These are phyloP conservation scores for Zygoascus flipseniorum DNA, from an alignment of 805 yeast genomes.

Conservation along the genomic window DNA sequence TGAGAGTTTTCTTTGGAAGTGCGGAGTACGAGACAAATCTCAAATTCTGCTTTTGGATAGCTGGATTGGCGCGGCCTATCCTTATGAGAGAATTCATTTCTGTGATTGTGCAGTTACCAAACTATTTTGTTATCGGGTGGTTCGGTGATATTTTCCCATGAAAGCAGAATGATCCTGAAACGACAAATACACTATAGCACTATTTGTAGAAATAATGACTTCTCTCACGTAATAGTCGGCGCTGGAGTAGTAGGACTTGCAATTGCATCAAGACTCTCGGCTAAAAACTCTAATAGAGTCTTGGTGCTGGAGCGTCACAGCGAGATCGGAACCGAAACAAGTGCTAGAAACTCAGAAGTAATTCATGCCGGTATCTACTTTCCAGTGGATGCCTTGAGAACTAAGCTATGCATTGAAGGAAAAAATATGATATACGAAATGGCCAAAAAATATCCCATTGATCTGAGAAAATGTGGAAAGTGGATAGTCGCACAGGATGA, in stretches of 20 bases:
- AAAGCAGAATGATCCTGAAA: not conserved
- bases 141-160: not conserved
- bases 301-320: conserved; percentile 61
- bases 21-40: not conserved
- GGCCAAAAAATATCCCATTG: conserved; percentile 36
- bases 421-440: conserved; percentile 54
- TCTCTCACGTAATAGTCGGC: conserved; percentile 67
- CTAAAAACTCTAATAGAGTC: conserved; percentile 40
- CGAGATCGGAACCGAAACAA: conserved; percentile 67
- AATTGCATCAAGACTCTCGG: conserved; percentile 59
- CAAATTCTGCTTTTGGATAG: not conserved
- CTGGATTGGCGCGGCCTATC: not conserved
- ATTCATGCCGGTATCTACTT: conserved; percentile 87
- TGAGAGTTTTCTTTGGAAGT: conserved; percentile 14
- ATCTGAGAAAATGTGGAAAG: conserved; percentile 56
- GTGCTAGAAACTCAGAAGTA: conserved; percentile 87
- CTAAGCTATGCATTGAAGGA: conserved; percentile 66
- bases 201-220: conserved; percentile 32
- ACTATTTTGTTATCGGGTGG: not conserved
- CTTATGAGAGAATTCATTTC: not conserved
- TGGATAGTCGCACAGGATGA: conserved; percentile 83
- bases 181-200: not conserved
- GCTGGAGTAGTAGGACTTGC: conserved; percentile 84
- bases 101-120: not conserved
- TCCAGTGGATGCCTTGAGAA: conserved; percentile 59